These are phyloP conservation scores for Colletotrichum horii DNA, from an alignment of 2,329 filamentous ascomycete genomes.

Conservation along the genomic window DNA sequence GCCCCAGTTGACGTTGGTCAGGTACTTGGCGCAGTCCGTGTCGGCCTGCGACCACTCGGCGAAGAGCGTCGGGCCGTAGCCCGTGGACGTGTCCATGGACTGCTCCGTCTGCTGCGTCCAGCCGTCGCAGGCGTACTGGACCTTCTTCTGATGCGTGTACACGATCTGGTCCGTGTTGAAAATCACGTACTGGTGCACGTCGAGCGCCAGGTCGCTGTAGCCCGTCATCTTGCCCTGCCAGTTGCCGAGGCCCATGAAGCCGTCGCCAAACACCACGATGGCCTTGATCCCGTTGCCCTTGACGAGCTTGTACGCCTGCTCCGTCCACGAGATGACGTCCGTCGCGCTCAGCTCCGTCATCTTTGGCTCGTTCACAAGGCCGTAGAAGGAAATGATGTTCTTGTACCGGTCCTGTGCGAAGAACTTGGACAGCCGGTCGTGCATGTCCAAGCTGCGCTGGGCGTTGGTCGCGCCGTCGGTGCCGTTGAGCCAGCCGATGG, in stretches of 20 bases:
- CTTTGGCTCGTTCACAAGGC: slow-evolving; percentile 90
- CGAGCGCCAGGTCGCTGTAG: slow-evolving; percentile 79
- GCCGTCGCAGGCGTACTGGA: slow-evolving; percentile 84
- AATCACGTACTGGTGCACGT: slow-evolving; percentile 98
- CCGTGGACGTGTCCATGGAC: slow-evolving; percentile 75
- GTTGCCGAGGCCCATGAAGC: slow-evolving; percentile 88
- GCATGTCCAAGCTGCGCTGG: slow-evolving; percentile 83
- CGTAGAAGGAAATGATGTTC: slow-evolving; percentile 91
- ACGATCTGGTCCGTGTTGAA: slow-evolving; percentile 91
- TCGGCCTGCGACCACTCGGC: slow-evolving; percentile 98
- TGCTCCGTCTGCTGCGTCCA: slow-evolving; percentile 82
- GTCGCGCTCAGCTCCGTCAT: slow-evolving; percentile 75
- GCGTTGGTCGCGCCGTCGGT: slow-evolving; percentile 79
- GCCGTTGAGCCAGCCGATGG: slow-evolving; percentile 90
- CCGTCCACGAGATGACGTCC: slow-evolving; percentile 81
- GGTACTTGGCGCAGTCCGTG: slow-evolving; percentile 85
- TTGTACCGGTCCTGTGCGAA: slow-evolving; percentile 93
- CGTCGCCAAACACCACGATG: slow-evolving; percentile 86
- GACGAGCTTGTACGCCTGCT: slow-evolving; percentile 73
- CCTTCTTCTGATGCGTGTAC: slow-evolving; percentile 81
- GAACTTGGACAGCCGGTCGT: slow-evolving; percentile 86
- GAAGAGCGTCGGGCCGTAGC: slow-evolving; percentile 92
- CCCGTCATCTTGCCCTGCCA: slow-evolving; percentile 85
- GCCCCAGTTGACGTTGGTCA: slow-evolving; percentile 90
- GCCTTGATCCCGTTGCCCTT: slow-evolving; percentile 77